Conservation (phyloP, 163 green algal species). For the Volvox carteri region DNA sequence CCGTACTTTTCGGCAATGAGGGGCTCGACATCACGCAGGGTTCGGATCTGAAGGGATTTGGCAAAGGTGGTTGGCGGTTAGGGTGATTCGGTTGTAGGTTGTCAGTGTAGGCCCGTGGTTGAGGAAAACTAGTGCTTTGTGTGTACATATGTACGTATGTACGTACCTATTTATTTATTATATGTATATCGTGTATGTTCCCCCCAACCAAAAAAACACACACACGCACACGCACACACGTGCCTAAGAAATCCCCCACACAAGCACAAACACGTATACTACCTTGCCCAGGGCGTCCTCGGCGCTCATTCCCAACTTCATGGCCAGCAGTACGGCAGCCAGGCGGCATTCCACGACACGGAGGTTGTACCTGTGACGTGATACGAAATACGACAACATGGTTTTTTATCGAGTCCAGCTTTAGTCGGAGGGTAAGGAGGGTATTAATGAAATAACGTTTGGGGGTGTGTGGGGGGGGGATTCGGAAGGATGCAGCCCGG, state of each 20-base stretch:
- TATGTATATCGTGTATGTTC: neutral
- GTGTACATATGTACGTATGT: too few relatives aligned
- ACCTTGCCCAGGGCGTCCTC: slow-evolving; percentile 52
- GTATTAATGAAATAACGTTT: too few relatives aligned
- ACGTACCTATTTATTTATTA: too few relatives aligned
- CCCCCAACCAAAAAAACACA: neutral
- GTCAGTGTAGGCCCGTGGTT: too few relatives aligned
- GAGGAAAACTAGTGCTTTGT: too few relatives aligned
- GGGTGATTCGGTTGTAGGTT: too few relatives aligned
- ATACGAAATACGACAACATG: too few relatives aligned
- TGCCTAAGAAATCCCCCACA: neutral
- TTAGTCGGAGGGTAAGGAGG: too few relatives aligned
- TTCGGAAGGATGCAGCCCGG: too few relatives aligned
- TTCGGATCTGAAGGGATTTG: slow-evolving; percentile 59
- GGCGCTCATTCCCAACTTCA: slow-evolving; percentile 71
- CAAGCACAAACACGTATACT: neutral
- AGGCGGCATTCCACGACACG: slow-evolving; percentile 97
- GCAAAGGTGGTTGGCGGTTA: neutral
- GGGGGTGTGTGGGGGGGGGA: too few relatives aligned
- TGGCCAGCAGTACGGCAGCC: slow-evolving; percentile 84
- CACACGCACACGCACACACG: neutral
- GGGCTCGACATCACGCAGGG: slow-evolving; percentile 87
- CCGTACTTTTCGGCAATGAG: slow-evolving; percentile 65
- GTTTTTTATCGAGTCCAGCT: too few relatives aligned
- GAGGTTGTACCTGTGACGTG: slow-evolving; percentile 93